phyloP scores from a whole-genome alignment of 225 moss, liverwort and hornwort species.

The Polytrichum commune region DNA sequence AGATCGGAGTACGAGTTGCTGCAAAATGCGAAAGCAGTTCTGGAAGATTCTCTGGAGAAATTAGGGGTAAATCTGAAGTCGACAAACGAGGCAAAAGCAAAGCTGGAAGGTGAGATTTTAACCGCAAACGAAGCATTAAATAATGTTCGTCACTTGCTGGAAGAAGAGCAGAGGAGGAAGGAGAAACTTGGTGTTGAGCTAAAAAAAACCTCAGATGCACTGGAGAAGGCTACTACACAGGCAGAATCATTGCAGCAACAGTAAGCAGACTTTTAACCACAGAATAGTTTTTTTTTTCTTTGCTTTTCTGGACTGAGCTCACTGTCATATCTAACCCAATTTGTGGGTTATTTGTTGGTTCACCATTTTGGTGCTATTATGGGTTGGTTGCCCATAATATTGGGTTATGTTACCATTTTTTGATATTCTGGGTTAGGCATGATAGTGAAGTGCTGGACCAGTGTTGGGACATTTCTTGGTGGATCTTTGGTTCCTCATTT shows the following conservation, averaged over 20 bases:
- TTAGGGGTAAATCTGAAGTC: constrained; percentile 20
- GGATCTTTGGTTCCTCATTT: no score
- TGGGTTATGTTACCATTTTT: no score
- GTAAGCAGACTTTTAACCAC: constrained; percentile 17
- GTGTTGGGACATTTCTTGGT: no score
- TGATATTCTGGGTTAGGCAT: no score
- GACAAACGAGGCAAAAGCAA: constrained; percentile 21
- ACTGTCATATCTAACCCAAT: no score
- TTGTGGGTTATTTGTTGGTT: no score
- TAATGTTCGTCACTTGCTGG: constrained; percentile 16
- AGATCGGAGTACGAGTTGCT: constrained; percentile 18
- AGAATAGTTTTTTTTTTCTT: no score
- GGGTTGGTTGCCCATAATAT: no score
- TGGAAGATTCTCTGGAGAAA: constrained; percentile 24
- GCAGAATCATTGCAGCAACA: constrained; percentile 36
- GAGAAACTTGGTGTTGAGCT: constrained; percentile 23
- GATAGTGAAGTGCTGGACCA: no score
- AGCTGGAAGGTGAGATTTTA: constrained; percentile 27
- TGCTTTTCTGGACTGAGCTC: no score
- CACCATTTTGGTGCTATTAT: no score
- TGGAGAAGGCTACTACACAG: constrained; percentile 28
- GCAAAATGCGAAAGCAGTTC: constrained; percentile 22
- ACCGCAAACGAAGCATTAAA: constrained; percentile 27
- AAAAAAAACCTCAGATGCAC: constrained; percentile 23
- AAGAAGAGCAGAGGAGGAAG: constrained; percentile 35